A percentile compares a stretch with the other conserved stretches of the same genome.
Conservation (phyloP, 2,329 filamentous ascomycete genomes). For the Verticillium nubilum region DNA sequence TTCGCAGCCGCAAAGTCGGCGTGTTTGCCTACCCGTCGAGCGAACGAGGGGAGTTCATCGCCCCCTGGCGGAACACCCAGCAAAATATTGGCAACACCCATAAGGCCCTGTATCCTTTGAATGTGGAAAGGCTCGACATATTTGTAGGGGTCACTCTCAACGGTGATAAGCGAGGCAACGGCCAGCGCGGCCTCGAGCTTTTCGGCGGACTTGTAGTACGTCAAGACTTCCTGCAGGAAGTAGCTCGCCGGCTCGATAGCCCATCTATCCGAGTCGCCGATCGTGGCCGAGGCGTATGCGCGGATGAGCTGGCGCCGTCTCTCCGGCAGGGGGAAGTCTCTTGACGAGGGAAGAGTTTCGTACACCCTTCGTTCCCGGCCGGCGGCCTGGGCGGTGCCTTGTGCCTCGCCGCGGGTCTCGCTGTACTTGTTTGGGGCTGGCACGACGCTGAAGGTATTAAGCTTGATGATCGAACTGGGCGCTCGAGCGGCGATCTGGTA, state of each 20-base stretch:
- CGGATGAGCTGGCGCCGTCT: neutral
- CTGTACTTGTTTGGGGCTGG: slow-evolving; percentile 24
- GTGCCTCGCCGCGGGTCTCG: neutral
- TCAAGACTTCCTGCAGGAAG: slow-evolving; percentile 35
- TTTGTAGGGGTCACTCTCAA: slow-evolving; percentile 43
- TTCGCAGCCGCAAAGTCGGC: slow-evolving; percentile 16
- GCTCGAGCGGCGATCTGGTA: slow-evolving; percentile 41
- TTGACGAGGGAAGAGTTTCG: slow-evolving; percentile 20
- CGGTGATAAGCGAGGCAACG: slow-evolving; percentile 40
- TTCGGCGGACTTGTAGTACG: slow-evolving; percentile 34
- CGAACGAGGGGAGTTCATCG: slow-evolving; percentile 17
- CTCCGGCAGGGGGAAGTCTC: slow-evolving; percentile 14
- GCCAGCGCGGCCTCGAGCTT: slow-evolving; percentile 39
- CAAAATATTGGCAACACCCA: slow-evolving; percentile 47
- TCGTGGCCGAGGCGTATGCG: neutral
- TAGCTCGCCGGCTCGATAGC: slow-evolving; percentile 44
- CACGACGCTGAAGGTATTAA: slow-evolving; percentile 41
- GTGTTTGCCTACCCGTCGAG: slow-evolving; percentile 17
- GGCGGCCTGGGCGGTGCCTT: neutral
- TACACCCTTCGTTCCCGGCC: neutral
- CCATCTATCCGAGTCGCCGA: slow-evolving; percentile 29
- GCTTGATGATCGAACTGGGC: slow-evolving; percentile 29
- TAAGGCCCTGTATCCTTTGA: slow-evolving; percentile 42
- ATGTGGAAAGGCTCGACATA: slow-evolving; percentile 44
- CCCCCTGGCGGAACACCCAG: slow-evolving; percentile 40